Conservation (phyloP, 2,329 filamentous ascomycete species). For the Arachnopeziza araneosa region DNA sequence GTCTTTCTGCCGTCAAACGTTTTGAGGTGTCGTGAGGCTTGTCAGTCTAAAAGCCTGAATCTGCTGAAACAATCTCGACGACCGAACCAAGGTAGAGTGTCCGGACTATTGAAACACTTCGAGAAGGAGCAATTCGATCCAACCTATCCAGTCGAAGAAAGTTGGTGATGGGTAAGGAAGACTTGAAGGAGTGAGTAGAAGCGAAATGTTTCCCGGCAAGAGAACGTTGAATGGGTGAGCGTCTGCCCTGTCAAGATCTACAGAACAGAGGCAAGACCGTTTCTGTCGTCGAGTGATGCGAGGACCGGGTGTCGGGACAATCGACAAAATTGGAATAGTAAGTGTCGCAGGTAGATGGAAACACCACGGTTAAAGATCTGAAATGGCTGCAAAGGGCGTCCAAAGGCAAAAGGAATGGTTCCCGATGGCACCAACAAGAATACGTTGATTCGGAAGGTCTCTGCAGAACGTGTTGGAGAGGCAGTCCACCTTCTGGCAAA, state of each 20-base stretch:
- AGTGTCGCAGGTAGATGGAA: slow-evolving; percentile 10
- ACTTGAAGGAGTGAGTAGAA: background rate
- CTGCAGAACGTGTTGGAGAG: background rate
- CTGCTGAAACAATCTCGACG: slow-evolving; percentile 15
- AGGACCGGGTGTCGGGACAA: slow-evolving; percentile 5
- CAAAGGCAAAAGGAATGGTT: background rate
- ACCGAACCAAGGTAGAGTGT: slow-evolving; percentile 11
- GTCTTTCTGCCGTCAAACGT: background rate
- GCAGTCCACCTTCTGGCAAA: background rate
- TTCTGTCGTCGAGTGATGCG: slow-evolving; percentile 6
- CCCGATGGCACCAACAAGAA: background rate
- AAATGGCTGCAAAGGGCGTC: background rate
- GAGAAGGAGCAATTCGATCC: slow-evolving; percentile 8
- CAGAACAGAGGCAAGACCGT: slow-evolving; percentile 15
- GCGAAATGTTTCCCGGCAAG: background rate
- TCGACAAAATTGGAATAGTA: background rate
- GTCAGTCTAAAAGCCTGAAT: slow-evolving; percentile 3
- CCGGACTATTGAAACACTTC: slow-evolving; percentile 18
- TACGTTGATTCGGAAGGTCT: slow-evolving; percentile 3
- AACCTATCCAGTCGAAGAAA: background rate
- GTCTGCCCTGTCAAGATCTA: slow-evolving; percentile 19
- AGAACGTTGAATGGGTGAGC: slow-evolving; percentile 9
- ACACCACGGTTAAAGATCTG: background rate
- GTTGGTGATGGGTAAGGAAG: background rate
- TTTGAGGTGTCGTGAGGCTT: slow-evolving; percentile 14